Evolutionary conservation across 208 protist species (phyloP), one percentile per base, ranked within the genome.

Genomic region (Acanthamoeba triangularis): DNA sequence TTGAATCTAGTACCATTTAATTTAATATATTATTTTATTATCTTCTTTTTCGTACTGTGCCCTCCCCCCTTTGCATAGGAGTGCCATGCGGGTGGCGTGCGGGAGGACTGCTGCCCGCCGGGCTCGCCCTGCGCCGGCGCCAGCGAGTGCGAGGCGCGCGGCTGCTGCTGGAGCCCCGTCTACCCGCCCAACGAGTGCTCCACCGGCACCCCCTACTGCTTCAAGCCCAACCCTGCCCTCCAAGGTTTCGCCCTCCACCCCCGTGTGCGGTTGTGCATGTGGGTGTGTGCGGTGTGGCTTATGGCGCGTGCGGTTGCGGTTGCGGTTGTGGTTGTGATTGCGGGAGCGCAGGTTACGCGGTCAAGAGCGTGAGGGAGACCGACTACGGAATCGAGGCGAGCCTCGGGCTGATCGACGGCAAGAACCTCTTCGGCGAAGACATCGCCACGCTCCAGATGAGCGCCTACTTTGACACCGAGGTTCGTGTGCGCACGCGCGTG

Each of bases 371-470:
- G 8, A 0, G 25, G 14, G 90, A 94, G 47, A 94, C 90, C 23
- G 35, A 13, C n/a, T 84, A 80, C 28, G 90, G 90, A 0, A 8
- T 76, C 7, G 67, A 94, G 14, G 47, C 47, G 35, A 30, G 16
- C 44, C 35, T 94, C 16, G 33, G 16, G 7, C 67, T 94, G 5
- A 28, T 82, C 25, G 69, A 94, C 44, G 90, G 90, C 25, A 74
- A 74, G n/a, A 61, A 33, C 69, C 94, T 96, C 35, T 97, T 92
- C 74, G 96, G 96, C 20, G 18, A 37, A 23, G 97, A 97, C 74
- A 95, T 97, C 65, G 33, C 41, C 90, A 56, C 76, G 18, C 69
- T 97, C n/a, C 52, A 74, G 28, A 30, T 97, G 56, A 44, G 28
- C 74, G 96, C 97, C 5, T 69, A 76, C n/a, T 95, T 94, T 69